Evolutionary conservation across 805 yeast genomes (phyloP).

Genomic region (Kluyveromyces nonfermentans): DNA sequence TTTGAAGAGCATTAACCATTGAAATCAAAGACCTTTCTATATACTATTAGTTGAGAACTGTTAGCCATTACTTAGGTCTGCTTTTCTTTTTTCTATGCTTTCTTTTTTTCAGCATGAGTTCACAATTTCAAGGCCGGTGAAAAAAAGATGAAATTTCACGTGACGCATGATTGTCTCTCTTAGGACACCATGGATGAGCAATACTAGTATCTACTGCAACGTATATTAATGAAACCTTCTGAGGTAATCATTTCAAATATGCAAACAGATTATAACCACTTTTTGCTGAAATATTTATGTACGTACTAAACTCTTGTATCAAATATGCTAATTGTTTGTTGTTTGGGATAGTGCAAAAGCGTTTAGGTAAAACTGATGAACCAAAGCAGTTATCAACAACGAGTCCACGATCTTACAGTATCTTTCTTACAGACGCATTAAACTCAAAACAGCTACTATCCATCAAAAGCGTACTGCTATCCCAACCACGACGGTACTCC

Average conservation of each 20-base stretch:
- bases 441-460: no score
- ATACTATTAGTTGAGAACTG: not conserved
- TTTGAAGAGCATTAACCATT: not conserved
- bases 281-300: slow-evolving; percentile 3
- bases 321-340: not conserved
- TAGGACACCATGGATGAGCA: no score
- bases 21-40: not conserved
- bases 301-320: slow-evolving; percentile 1
- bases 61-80: not conserved
- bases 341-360: no score
- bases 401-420: no score
- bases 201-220: no score
- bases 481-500: slow-evolving; percentile 13
- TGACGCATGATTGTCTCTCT: not conserved
- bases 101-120: no score
- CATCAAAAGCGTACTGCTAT: no score
- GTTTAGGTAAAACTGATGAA: not conserved
- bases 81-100: not conserved
- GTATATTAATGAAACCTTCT: no score
- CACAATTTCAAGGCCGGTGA: not conserved
- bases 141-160: not conserved
- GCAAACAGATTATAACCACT: no score
- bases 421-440: no score
- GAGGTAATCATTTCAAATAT: not conserved
- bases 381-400: no score